Conservation (phyloP, 345 rosid genomes). For the Boechera divaricarpa region DNA sequence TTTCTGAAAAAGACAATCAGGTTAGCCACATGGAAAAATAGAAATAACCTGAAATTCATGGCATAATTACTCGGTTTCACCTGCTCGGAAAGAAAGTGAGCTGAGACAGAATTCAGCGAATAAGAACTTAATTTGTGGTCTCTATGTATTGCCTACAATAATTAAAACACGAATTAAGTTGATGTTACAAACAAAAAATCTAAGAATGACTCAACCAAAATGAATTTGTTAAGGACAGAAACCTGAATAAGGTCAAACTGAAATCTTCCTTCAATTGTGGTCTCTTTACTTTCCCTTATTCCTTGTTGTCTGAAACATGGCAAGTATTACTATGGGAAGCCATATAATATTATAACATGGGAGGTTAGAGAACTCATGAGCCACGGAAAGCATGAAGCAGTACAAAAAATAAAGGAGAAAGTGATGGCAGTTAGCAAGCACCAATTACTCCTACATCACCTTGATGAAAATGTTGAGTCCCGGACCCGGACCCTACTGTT, state of each 20-base stretch:
- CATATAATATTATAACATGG: neutral
- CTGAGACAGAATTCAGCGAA: constrained; percentile 94
- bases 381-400: constrained; percentile 20
- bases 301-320: constrained; percentile 76
- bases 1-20: constrained; percentile 59
- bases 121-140: constrained; percentile 96
- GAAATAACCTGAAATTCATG: constrained; percentile 16
- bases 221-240: constrained; percentile 36
- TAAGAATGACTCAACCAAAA: constrained; percentile 32
- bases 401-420: constrained; percentile 15
- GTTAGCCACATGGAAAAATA: constrained; percentile 20
- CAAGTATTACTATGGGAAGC: constrained; percentile 36
- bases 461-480: constrained; percentile 92
- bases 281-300: constrained; percentile 95
- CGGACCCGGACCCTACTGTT: constrained; percentile 83
- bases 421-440: constrained; percentile 24
- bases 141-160: constrained; percentile 74
- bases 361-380: constrained; percentile 18
- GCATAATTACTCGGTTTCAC: constrained; percentile 46
- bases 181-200: constrained; percentile 23
- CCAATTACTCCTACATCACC: constrained; percentile 52
- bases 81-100: constrained; percentile 98
- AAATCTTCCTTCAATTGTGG: constrained; percentile 92
- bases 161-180: constrained; percentile 26
- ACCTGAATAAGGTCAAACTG: constrained; percentile 99